Percentiles rank a stretch among this genome's conserved stretches.
phyloP scores from a whole-genome alignment of 78 protist genomes.

The Speleostelium caveatum region DNA sequence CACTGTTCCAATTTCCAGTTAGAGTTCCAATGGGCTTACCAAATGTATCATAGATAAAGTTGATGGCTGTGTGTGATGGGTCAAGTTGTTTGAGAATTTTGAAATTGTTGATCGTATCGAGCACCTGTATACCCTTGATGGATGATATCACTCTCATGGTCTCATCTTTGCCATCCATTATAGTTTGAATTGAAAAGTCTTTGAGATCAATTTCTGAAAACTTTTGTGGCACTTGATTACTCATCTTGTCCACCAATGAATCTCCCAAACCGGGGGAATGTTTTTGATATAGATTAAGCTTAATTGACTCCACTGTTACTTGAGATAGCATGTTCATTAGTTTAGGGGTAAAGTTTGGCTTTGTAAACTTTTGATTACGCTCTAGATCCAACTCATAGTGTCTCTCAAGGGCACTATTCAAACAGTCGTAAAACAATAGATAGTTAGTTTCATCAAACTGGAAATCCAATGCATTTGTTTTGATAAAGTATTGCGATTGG shows the following conservation, averaged over 20 bases:
- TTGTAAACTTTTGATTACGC: not conserved
- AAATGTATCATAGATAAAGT: too few species aligned
- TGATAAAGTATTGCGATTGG: not conserved
- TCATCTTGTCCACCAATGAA: not conserved
- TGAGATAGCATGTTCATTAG: not conserved
- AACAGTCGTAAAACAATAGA: constrained; percentile 6
- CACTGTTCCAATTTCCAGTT: too few species aligned
- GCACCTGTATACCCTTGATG: too few species aligned
- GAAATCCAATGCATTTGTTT: not conserved
- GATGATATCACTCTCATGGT: too few species aligned
- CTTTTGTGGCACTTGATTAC: too few species aligned
- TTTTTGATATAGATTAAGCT: not conserved
- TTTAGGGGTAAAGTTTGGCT: constrained; percentile 14
- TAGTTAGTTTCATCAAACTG: not conserved
- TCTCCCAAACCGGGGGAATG: not conserved
- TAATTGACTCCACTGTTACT: not conserved
- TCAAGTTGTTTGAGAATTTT: too few species aligned
- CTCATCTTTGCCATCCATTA: too few species aligned
- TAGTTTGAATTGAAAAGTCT: too few species aligned
- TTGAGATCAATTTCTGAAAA: too few species aligned
- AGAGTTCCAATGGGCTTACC: too few species aligned
- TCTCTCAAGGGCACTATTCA: constrained; percentile 15
- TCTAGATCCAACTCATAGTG: constrained; percentile 37
- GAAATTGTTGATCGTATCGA: too few species aligned
- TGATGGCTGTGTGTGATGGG: too few species aligned